These are phyloP conservation scores for Penicillium macrosclerotiorum DNA, from an alignment of 495 filamentous ascomycete species.

Conservation along the genomic window DNA sequence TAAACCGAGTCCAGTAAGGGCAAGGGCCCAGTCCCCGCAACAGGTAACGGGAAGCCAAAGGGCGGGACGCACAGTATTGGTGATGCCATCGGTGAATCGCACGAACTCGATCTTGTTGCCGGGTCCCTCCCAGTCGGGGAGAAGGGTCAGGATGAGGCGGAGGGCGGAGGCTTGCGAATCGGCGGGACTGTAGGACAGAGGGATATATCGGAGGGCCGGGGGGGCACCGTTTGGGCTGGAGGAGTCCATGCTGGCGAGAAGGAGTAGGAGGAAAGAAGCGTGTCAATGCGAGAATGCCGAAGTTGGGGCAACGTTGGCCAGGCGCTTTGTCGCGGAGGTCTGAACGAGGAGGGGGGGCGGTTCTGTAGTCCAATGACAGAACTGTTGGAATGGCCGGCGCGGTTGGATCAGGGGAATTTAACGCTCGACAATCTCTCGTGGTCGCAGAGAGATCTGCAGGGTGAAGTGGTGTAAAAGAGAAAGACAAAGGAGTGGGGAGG, in stretches of 20 bases:
- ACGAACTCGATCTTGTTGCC: slow-evolving; percentile 82
- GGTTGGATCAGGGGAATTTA: too few species aligned
- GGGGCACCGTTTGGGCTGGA: slow-evolving; percentile 15
- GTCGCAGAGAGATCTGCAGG: slow-evolving; percentile 1
- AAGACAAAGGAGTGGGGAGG: too few species aligned
- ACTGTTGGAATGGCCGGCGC: slow-evolving; percentile 1
- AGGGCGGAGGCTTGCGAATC: slow-evolving; percentile 76
- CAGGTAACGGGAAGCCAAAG: too few species aligned
- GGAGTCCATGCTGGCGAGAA: slow-evolving; percentile 31
- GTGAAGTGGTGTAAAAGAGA: too few species aligned
- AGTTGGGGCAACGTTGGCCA: too few species aligned
- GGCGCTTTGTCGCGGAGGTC: too few species aligned
- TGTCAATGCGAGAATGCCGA: neutral
- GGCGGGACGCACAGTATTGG: slow-evolving; percentile 72
- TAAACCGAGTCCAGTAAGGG: too few species aligned
- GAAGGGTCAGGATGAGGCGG: slow-evolving; percentile 72
- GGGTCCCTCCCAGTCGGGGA: slow-evolving; percentile 76
- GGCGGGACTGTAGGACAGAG: slow-evolving; percentile 70
- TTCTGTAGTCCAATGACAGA: neutral
- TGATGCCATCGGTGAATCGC: slow-evolving; percentile 95
- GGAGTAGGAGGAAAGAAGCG: neutral
- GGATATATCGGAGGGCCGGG: slow-evolving; percentile 54
- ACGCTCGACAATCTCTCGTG: slow-evolving; percentile 1
- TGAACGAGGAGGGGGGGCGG: too few species aligned
- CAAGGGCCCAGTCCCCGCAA: too few species aligned